A percentile compares a stretch with the other conserved stretches of the same genome.
These are phyloP conservation scores for Mrakia gelida DNA, from an alignment of 768 basidiomycete genomes.

Conservation along the genomic window DNA sequence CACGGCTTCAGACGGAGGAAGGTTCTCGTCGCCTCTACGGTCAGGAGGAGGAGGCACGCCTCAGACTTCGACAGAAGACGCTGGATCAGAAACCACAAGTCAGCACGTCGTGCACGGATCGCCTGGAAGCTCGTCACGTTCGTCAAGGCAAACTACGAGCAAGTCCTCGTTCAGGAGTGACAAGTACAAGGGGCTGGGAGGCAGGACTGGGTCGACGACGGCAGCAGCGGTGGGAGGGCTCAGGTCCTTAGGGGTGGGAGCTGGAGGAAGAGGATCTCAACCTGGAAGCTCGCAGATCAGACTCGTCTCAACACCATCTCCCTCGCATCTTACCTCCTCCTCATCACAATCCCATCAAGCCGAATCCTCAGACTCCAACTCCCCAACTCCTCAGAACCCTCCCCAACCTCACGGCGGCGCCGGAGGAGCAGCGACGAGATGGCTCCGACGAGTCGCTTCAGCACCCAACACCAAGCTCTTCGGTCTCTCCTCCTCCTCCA, in stretches of 20 bases:
- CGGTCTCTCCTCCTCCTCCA: constrained; percentile 36
- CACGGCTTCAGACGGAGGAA: background rate
- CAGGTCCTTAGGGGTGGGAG: constrained; percentile 13
- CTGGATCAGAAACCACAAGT: background rate
- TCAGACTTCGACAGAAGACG: background rate
- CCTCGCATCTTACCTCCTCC: constrained; percentile 23
- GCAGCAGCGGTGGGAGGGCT: constrained; percentile 10
- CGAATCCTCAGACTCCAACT: background rate
- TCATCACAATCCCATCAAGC: constrained; percentile 28
- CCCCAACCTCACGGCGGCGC: constrained; percentile 19
- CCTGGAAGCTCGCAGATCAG: constrained; percentile 28
- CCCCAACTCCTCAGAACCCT: background rate
- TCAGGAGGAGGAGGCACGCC: constrained; percentile 4
- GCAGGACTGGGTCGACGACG: background rate
- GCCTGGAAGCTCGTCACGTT: constrained; percentile 9
- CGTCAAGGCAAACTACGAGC: background rate
- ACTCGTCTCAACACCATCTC: constrained; percentile 35
- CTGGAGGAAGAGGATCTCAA: constrained; percentile 36
- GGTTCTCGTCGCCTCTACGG: background rate
- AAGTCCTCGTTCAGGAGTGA: constrained; percentile 29
- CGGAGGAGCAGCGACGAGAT: constrained; percentile 60
- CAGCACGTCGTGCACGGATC: constrained; percentile 17
- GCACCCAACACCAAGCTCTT: constrained; percentile 96
- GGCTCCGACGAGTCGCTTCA: constrained; percentile 90
- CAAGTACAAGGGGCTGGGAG: constrained; percentile 37